Conservation (phyloP, 805 yeast genomes). For the Hanseniaspora jakobsenii region DNA sequence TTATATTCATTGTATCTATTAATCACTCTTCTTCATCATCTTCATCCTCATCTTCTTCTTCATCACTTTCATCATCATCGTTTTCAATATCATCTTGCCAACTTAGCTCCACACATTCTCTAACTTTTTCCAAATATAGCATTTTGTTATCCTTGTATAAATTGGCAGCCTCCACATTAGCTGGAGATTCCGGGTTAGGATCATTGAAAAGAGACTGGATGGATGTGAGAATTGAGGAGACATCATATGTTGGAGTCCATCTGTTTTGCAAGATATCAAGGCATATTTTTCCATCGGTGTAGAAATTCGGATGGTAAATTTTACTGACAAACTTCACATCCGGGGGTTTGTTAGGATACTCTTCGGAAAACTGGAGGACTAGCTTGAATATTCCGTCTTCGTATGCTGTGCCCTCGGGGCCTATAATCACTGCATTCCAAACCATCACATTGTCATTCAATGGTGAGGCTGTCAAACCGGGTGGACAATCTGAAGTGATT, state of each 20-base stretch:
- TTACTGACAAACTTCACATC: slow-evolving; percentile 78
- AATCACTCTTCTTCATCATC: slow-evolving; percentile 13
- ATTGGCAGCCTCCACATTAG: slow-evolving; percentile 95
- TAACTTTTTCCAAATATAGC: slow-evolving; percentile 80
- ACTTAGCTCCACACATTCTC: slow-evolving; percentile 87
- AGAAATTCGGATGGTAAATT: slow-evolving; percentile 97
- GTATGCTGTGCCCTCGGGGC: slow-evolving; percentile 94
- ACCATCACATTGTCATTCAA: slow-evolving; percentile 93
- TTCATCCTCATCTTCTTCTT: slow-evolving; percentile 27
- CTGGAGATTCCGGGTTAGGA: slow-evolving; percentile 93
- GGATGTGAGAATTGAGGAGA: slow-evolving; percentile 85
- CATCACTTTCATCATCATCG: slow-evolving; percentile 31
- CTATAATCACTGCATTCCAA: slow-evolving; percentile 95
- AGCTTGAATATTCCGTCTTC: slow-evolving; percentile 95
- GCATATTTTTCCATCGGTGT: slow-evolving; percentile 89
- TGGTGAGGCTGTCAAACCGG: slow-evolving; percentile 95
- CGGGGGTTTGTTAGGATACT: slow-evolving; percentile 96
- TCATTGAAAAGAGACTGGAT: slow-evolving; percentile 86
- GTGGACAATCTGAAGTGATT: slow-evolving; percentile 96
- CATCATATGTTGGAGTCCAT: slow-evolving; percentile 98
- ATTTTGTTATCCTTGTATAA: slow-evolving; percentile 88
- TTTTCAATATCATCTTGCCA: slow-evolving; percentile 69
- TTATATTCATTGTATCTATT: too few relatives aligned
- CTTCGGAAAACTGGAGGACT: slow-evolving; percentile 82
- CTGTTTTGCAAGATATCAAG: slow-evolving; percentile 90